Conservation (phyloP, 1,284 basidiomycete genomes). For the Mycosarcoma maydis region DNA sequence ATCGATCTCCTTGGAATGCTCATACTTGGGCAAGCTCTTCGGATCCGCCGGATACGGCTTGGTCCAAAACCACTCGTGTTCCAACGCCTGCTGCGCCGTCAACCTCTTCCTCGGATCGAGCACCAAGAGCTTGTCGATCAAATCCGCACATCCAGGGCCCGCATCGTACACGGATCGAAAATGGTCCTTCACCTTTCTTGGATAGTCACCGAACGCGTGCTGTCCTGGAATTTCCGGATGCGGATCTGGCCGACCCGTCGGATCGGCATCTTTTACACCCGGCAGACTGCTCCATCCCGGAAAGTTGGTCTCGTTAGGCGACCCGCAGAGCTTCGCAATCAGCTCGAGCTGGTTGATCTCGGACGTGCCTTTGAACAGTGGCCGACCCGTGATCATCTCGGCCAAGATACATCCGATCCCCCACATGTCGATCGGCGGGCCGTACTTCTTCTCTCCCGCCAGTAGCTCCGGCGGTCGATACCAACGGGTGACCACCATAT, state of each 20-base stretch:
- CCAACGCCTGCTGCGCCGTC: slow-evolving; percentile 60
- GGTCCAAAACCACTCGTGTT: slow-evolving; percentile 64
- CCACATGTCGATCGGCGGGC: slow-evolving; percentile 96
- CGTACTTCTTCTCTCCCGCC: slow-evolving; percentile 86
- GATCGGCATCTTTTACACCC: slow-evolving; percentile 63
- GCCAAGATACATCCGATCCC: slow-evolving; percentile 96
- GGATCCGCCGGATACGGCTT: slow-evolving; percentile 63
- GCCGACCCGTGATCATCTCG: slow-evolving; percentile 90
- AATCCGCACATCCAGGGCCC: slow-evolving; percentile 54
- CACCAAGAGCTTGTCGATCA: slow-evolving; percentile 62
- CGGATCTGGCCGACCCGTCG: slow-evolving; percentile 54
- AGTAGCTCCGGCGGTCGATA: slow-evolving; percentile 96
- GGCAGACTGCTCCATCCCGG: slow-evolving; percentile 77
- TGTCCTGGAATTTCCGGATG: slow-evolving; percentile 48
- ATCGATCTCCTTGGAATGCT: slow-evolving; percentile 64
- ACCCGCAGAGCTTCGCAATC: slow-evolving; percentile 89
- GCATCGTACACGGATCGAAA: slow-evolving; percentile 50
- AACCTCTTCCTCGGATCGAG: slow-evolving; percentile 62
- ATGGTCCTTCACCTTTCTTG: slow-evolving; percentile 42
- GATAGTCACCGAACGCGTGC: slow-evolving; percentile 56
- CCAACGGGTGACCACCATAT: slow-evolving; percentile 99
- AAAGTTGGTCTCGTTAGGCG: slow-evolving; percentile 78
- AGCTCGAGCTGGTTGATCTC: slow-evolving; percentile 90
- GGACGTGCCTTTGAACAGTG: slow-evolving; percentile 85
- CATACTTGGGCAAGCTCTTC: slow-evolving; percentile 60